Evolutionary conservation across 179 eudicot species (phyloP), one percentile per base, ranked within the genome.

Genomic region (Beta lomatogona): DNA sequence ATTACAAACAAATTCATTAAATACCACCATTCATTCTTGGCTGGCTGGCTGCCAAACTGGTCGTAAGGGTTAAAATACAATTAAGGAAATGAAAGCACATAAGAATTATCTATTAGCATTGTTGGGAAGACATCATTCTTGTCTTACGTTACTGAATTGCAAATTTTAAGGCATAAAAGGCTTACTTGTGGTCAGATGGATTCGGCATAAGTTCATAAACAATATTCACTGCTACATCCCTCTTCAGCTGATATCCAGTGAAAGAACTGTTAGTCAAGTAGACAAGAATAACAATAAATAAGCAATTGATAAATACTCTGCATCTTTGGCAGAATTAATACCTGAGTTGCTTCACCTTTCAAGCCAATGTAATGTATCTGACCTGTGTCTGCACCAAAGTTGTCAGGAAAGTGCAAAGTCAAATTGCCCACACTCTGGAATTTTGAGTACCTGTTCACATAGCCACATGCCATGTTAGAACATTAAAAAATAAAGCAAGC

Each of bases 151-250:
- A 25, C 19, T 13, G 10, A 16, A 53, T 28, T 3, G 4, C 9
- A 75, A 71, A 44, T 21, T 5, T 64, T 52, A 77, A 31, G 65
- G 68, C 22, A 31, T 81, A 79, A 22, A 82, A 76, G 66, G 85
- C 97, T 83, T 87, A 94, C 99, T 96, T 94, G 93, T 94, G 99
- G 81, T 96, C 99, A 60, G 99, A 96, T 76, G 99, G 99, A 84
- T 96, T 96, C 15, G 98, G 99, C 93, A 83, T 96, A 78, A 96
- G 70, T 83, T 96, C 98, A 77, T 96, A 96, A 14, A 96, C 99
- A 80, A 96, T 90, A 61, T 92, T 92, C 2, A 98, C 97, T 44
- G 94, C 97, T 57, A 92, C 97, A 88, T 96, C 98, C 87, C 99
- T 93, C 89, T 91, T 93, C 88, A 96, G 75, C 99, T 96, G 93